phyloP scores from a whole-genome alignment of 352 stramenopile species.

The Pythium graminicola region DNA sequence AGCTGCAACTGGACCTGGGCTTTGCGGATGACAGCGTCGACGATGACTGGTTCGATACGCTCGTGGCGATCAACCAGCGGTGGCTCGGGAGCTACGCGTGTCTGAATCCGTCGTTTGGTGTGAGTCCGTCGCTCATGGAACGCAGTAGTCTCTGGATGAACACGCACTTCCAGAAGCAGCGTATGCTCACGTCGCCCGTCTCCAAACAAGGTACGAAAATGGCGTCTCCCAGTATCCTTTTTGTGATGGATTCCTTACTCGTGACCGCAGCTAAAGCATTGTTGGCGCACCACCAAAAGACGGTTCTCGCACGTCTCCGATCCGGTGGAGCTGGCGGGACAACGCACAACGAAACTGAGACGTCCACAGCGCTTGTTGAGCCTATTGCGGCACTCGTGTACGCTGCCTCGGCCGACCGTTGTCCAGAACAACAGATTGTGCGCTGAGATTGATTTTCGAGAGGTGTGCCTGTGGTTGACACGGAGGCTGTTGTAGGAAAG shows the following conservation, averaged over 20 bases:
- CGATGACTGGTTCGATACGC: constrained; percentile 38
- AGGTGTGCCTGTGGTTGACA: no score
- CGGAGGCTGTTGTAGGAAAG: constrained; percentile 39
- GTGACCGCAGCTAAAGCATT: constrained; percentile 45
- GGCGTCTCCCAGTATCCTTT: background rate
- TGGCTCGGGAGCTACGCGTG: constrained; percentile 62
- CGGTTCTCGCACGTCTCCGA: constrained; percentile 33
- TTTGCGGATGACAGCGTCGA: constrained; percentile 29
- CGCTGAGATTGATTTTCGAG: no score
- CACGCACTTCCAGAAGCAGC: constrained; percentile 71
- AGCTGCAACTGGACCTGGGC: constrained; percentile 36
- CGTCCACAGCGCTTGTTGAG: constrained; percentile 44
- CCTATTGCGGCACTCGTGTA: constrained; percentile 62
- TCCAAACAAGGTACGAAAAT: constrained; percentile 52
- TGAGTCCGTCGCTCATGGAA: constrained; percentile 48
- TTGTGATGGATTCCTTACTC: background rate
- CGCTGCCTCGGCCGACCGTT: constrained; percentile 48
- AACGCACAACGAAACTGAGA: constrained; percentile 40
- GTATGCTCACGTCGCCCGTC: constrained; percentile 53
- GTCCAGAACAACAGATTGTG: constrained; percentile 55
- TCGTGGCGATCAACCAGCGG: constrained; percentile 53
- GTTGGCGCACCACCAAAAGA: constrained; percentile 45
- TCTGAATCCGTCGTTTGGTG: constrained; percentile 45
- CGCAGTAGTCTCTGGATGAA: constrained; percentile 80
- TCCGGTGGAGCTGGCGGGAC: constrained; percentile 14